These are phyloP conservation scores for Berberis thunbergii DNA, from an alignment of 164 flowering plant genomes.

Conservation along the genomic window DNA sequence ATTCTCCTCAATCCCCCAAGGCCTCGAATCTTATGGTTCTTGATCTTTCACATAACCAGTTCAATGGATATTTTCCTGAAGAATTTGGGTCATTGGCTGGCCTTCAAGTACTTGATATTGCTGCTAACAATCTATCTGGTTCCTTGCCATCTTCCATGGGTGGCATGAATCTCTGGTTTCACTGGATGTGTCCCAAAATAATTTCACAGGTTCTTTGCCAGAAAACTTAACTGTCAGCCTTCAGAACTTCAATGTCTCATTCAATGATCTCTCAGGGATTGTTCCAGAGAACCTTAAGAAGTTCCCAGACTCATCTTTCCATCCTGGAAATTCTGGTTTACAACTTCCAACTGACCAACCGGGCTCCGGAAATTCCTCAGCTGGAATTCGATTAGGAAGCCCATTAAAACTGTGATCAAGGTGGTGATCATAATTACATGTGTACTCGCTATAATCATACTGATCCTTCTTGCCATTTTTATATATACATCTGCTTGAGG, in stretches of 20 bases:
- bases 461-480: slow-evolving; percentile 59
- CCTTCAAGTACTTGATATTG: slow-evolving; percentile 58
- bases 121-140: slow-evolving; percentile 71
- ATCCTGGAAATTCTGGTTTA: slow-evolving; percentile 65
- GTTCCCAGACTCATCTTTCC: slow-evolving; percentile 77
- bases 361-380: slow-evolving; percentile 27
- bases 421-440: slow-evolving; percentile 57
- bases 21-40: slow-evolving; percentile 45
- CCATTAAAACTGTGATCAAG: slow-evolving; percentile 46
- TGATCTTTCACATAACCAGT: slow-evolving; percentile 72
- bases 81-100: slow-evolving; percentile 43
- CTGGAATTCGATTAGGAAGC: slow-evolving; percentile 26
- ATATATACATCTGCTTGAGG: slow-evolving; percentile 49
- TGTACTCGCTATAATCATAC: slow-evolving; percentile 44
- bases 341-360: slow-evolving; percentile 47
- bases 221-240: slow-evolving; percentile 52
- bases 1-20: slow-evolving; percentile 33
- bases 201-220: slow-evolving; percentile 75
- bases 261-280: slow-evolving; percentile 76
- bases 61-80: slow-evolving; percentile 65
- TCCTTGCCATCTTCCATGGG: slow-evolving; percentile 64
- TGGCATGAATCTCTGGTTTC: slow-evolving; percentile 38
- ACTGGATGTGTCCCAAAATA: slow-evolving; percentile 69
- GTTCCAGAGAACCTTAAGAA: slow-evolving; percentile 73
- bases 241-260: slow-evolving; percentile 65